Base-by-base conservation (phyloP, 73 alveolate genomes). In the Blepharisma japonicum region DNA sequence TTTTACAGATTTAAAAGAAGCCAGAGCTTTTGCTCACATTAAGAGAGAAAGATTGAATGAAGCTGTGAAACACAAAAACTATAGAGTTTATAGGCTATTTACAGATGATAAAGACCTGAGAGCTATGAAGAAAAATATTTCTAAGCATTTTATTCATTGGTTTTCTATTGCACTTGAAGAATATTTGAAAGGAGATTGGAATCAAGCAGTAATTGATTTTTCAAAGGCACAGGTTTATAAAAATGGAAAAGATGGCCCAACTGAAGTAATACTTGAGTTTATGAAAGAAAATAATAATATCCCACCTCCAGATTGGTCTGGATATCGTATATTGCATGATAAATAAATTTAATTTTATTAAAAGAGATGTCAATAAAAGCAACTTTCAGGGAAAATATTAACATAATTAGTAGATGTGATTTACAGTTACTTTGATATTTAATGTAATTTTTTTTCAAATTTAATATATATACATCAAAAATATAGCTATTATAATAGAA, bases 121-220 rank as follows among this genome's bases (percentile, higher is more conserved):
- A 32, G 85, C 83, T 68, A 93, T 94, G 80, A 79, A 96, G 68
- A 89, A 83, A 54, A 79, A 68, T 51, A 87, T 68, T 70, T 83
- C 95, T 6, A 81, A 92, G 83, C 86, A 83, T 76, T 92, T 93
- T 85, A 71, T 84, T 23, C 84, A 84, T 1, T 68, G 67, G 7
- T 90, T 88, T 81, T 78, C 55, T 68, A 53, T 66, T 78, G 99
- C 93, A 49, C 88, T 94, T 82, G 85, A 88, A 23, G 77, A 82
- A n/a, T 94, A 92, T 55, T 74, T 85, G 68, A 87, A 92, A 20
- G 99, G 99, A 42, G 79, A 86, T 23, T 94, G 99, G 98, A 50
- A 71, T 0, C 87, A 92, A 68, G 98, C 98, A 9, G 82, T 87
- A 83, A 91, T 82, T 77, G 56, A 61, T 53, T 87, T 92, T 32